Evolutionary conservation across 108 stramenopile species (phyloP).

Genomic region (Nitzschia sp.): DNA sequence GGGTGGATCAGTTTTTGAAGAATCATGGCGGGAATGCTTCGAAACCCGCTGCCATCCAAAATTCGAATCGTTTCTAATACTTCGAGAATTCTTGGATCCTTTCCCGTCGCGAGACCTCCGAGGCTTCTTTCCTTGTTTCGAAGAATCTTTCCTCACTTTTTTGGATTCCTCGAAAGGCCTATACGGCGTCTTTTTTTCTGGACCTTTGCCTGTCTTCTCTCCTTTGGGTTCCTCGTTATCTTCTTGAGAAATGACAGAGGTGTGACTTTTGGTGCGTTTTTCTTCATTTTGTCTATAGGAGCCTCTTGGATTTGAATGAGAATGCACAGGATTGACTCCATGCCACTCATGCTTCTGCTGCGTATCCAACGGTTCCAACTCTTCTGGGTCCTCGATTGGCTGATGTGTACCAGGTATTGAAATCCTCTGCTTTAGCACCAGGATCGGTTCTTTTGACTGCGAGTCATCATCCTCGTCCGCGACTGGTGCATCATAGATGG

Average conservation of each 20-base stretch:
- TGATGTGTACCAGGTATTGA: not conserved
- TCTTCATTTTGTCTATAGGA: not conserved
- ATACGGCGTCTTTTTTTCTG: not conserved
- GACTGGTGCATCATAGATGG: not conserved
- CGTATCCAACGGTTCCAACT: not conserved
- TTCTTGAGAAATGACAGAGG: too few species aligned
- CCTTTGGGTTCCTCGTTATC: not conserved
- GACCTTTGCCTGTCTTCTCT: not conserved
- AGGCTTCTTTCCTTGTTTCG: not conserved
- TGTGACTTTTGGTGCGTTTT: not conserved
- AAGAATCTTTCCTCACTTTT: not conserved
- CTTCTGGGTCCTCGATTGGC: not conserved
- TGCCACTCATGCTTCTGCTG: not conserved
- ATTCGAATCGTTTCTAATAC: not conserved
- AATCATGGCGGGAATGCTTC: not conserved
- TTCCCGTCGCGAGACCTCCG: not conserved
- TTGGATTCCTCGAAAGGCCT: not conserved
- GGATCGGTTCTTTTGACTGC: not conserved
- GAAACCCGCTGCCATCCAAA: constrained; percentile 5
- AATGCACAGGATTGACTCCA: not conserved
- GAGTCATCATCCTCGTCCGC: not conserved
- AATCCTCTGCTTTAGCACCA: not conserved
- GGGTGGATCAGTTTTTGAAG: not conserved
- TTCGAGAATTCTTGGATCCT: not conserved
- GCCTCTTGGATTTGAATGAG: not conserved